Conservation (phyloP, 768 basidiomycete species). For the Rhizopogon salebrosus region DNA sequence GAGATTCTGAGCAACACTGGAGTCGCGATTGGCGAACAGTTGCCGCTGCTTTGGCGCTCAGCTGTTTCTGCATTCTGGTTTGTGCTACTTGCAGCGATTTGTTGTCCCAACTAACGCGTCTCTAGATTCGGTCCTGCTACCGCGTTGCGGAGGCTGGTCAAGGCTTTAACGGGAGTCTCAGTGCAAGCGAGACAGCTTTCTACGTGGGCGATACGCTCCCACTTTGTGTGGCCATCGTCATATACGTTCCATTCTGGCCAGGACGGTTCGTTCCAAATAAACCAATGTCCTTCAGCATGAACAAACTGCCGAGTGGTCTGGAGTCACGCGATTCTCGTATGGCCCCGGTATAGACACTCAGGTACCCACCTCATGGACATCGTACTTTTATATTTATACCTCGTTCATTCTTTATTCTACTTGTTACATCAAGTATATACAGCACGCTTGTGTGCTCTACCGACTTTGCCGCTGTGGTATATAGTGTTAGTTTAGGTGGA, state of each 20-base stretch:
- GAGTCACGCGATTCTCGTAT: background rate
- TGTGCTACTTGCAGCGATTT: slow-evolving; percentile 14
- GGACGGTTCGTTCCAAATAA: slow-evolving; percentile 40
- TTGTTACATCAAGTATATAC: background rate
- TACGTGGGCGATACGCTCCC: slow-evolving; percentile 67
- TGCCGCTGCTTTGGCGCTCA: slow-evolving; percentile 43
- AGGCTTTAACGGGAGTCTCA: slow-evolving; percentile 55
- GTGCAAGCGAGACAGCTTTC: slow-evolving; percentile 56
- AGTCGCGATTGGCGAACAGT: slow-evolving; percentile 55
- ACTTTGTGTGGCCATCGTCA: slow-evolving; percentile 51
- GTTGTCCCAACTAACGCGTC: background rate
- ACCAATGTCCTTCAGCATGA: background rate
- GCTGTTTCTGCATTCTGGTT: slow-evolving; percentile 62
- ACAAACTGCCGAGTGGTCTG: background rate
- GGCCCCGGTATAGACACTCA: background rate
- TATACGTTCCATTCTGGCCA: slow-evolving; percentile 64
- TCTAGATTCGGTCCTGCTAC: slow-evolving; percentile 60
- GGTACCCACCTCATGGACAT: background rate
- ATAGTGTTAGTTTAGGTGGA: too few species aligned
- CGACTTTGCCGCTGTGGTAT: background rate
- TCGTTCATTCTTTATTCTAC: background rate
- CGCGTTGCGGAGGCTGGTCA: slow-evolving; percentile 55
- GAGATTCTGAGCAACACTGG: slow-evolving; percentile 37
- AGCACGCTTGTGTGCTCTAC: background rate
- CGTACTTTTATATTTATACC: too few species aligned